Base-by-base conservation (phyloP, 441 rosid genomes). In the Aleurites moluccanus region DNA sequence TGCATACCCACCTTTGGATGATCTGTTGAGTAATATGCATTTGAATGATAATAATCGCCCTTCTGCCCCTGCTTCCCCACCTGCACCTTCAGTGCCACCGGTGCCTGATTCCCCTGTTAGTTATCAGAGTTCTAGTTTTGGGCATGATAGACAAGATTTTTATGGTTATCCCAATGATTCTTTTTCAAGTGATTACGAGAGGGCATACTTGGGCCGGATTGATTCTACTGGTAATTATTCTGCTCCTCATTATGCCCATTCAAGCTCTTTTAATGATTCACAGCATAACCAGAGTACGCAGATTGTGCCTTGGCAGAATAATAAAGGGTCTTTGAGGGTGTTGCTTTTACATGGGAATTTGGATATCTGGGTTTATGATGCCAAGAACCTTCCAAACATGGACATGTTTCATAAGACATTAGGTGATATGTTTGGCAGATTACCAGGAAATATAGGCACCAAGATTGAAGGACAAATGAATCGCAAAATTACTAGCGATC, bases 301-400 rank as follows among this genome's bases (percentile, higher is more conserved):
- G 81, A 78, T 93, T 71, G 89, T 90, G 9, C 90, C 88, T 15
- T 81, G 79, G 60, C 82, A 75, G 33, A 77, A 59, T 73, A 76
- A 40, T 72, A 75, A 82, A 79, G 91, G 87, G 67, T 90, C 95
- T 59, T 63, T 83, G 83, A 88, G 79, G 79, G 90, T 87, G 77
- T 82, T 90, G 64, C 83, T 94, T 35, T 67, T 94, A 64, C 99
- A 94, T 61, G 99, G 99, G 14, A 86, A 91, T 80, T 79, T 94
- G 80, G 98, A 94, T 80, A 90, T 92, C 50, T 88, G 64, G 64
- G 64, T 96, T 42, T 76, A 65, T 75, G 88, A 89, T 30, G 98
- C 99, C 0, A 83, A 66, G 59, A 86, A 89, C 79, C 98, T 96
- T 73, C 99, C 99, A 28, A 96, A 96, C 86, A 94, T 94, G 99